Conservation (phyloP, 2,329 filamentous ascomycete genomes). For the Epichloe festucae region DNA sequence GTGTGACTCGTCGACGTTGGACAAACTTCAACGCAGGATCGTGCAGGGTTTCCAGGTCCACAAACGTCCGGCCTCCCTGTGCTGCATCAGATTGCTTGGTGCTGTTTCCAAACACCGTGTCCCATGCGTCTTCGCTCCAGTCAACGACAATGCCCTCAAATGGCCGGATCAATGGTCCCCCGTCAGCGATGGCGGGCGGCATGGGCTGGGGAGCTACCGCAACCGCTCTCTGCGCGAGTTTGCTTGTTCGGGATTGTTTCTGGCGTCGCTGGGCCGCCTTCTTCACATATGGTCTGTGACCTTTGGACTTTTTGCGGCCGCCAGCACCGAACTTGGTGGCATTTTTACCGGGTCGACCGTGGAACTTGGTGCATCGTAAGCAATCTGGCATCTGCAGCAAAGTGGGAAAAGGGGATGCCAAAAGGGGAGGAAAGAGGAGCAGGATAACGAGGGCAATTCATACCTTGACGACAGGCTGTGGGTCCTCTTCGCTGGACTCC, state of each 20-base stretch:
- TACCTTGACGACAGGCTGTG: slow-evolving; percentile 14
- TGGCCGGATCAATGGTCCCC: slow-evolving; percentile 60
- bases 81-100: slow-evolving; percentile 24
- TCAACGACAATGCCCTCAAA: slow-evolving; percentile 81
- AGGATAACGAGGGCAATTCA: slow-evolving; percentile 1
- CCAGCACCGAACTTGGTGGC: slow-evolving; percentile 16
- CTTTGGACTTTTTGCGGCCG: slow-evolving; percentile 37
- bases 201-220: slow-evolving; percentile 22
- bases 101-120: slow-evolving; percentile 52
- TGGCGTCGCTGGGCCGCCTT: slow-evolving; percentile 35
- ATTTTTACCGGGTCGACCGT: slow-evolving; percentile 9
- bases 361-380: slow-evolving; percentile 6
- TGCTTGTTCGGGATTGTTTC: slow-evolving; percentile 26
- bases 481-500: slow-evolving; percentile 45
- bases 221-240: slow-evolving; percentile 22
- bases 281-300: slow-evolving; percentile 33
- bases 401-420: not conserved
- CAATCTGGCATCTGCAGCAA: not conserved
- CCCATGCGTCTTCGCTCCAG: slow-evolving; percentile 60
- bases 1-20: slow-evolving; percentile 49
- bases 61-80: slow-evolving; percentile 48
- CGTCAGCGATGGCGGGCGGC: slow-evolving; percentile 27
- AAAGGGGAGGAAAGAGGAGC: not conserved
- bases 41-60: slow-evolving; percentile 36
- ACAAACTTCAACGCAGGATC: slow-evolving; percentile 52